Evolutionary conservation across 2,329 filamentous ascomycete genomes (phyloP).

Genomic region (Colletotrichum sp.): DNA sequence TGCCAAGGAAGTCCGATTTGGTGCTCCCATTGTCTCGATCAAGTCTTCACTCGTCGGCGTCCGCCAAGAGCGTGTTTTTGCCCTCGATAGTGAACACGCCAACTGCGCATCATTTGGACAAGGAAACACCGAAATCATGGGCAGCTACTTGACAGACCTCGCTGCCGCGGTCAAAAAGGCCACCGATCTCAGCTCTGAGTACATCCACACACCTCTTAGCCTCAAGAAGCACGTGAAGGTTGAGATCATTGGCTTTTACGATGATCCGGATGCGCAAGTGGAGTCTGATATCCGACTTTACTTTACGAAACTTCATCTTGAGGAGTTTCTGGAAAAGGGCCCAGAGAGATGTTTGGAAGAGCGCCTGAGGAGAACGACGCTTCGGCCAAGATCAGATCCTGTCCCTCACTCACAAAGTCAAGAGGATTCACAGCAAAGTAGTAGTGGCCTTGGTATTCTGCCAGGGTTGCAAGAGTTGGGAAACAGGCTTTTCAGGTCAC

Average conservation of each 20-base stretch:
- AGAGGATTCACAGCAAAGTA: neutral
- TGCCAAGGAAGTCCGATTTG: slow-evolving; percentile 57
- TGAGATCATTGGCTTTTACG: slow-evolving; percentile 65
- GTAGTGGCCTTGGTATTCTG: neutral
- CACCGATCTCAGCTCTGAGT: slow-evolving; percentile 34
- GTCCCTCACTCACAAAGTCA: neutral
- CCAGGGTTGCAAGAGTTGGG: slow-evolving; percentile 1
- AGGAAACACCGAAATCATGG: slow-evolving; percentile 53
- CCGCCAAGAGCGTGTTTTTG: slow-evolving; percentile 56
- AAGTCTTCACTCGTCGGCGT: slow-evolving; percentile 58
- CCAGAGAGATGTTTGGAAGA: slow-evolving; percentile 60
- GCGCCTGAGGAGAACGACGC: slow-evolving; percentile 44
- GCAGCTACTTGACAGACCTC: slow-evolving; percentile 33
- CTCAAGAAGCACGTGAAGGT: slow-evolving; percentile 60
- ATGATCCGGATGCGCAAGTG: slow-evolving; percentile 47
- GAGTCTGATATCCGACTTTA: slow-evolving; percentile 52
- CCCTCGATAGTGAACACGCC: slow-evolving; percentile 59
- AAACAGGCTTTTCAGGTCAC: neutral
- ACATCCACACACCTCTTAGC: slow-evolving; percentile 48
- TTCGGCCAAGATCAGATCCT: neutral
- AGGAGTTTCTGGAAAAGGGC: slow-evolving; percentile 60
- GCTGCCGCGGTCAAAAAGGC: slow-evolving; percentile 41
- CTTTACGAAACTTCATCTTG: slow-evolving; percentile 53
- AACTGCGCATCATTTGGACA: slow-evolving; percentile 60
- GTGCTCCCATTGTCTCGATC: slow-evolving; percentile 63